Evolutionary conservation across 805 yeast genomes (phyloP), one percentile per base, ranked within the genome.

Genomic region (Kazachstania taianensis): DNA sequence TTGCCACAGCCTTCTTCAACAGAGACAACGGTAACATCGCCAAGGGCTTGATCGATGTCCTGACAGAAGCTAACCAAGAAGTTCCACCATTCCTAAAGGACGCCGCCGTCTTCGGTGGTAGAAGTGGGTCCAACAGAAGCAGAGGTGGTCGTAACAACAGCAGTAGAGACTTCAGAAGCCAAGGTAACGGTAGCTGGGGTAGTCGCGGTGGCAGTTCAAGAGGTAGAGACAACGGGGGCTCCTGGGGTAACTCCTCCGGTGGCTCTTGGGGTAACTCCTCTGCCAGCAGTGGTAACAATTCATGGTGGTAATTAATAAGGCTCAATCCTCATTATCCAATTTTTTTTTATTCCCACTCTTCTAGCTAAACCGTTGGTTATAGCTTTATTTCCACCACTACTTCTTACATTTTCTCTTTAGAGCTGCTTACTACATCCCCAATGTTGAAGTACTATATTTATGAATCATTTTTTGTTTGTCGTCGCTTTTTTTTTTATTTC

Each of bases 1-100:
- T 83, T 53, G 96, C 99, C 47, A 87, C 96, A 49, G 94, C 99
- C 35, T 92, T 92, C 72, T 84, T 92, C 69, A 92, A 92, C 81
- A 82, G 97, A 69, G 81, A 81, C 62, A 92, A 86, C 76, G 76
- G 73, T 58, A 86, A 86, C 58, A 72, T 94, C 53, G 89, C 76
- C 48, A 83, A 83, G 63, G 96, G 86, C 44, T 68, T 92, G 62
- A 63, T 85, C 55, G 94, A 84, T 38, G 73, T 92, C 52, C 76
- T 92, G 56, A 61, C 76, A 48, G 99, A 92, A 68, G 96, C 98
- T 44, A 89, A 92, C 70, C 99, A 92, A 71, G 97, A 89, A 63
- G 81, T 87, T 46, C 99, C 99, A 47, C 74, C 73, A 42, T 92
- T 92, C 71, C 73, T 92, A 62, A 73, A 70, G 48, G 73, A 78